Percentiles rank a stretch among this genome's conserved stretches.
These are phyloP conservation scores for Alternaria triticimaculans DNA, from an alignment of 2,329 filamentous ascomycete genomes.

Conservation along the genomic window DNA sequence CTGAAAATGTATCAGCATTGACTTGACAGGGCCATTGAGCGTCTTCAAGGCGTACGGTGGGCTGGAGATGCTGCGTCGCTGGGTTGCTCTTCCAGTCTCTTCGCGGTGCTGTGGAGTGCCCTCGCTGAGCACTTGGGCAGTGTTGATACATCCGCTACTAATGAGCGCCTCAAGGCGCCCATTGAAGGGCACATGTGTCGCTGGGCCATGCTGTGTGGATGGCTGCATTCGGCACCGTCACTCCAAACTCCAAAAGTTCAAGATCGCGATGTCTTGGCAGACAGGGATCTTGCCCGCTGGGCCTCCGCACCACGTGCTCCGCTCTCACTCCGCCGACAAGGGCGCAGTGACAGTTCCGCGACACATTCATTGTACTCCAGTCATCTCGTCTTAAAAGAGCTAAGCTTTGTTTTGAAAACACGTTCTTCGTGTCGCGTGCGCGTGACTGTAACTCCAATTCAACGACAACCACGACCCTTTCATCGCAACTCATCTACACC, in stretches of 20 bases:
- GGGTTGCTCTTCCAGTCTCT: conserved; percentile 32
- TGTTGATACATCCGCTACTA: conserved; percentile 26
- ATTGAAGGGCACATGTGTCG: conserved; percentile 44
- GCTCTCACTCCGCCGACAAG: not conserved
- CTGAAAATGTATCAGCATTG: conserved; percentile 18
- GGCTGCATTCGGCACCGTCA: conserved; percentile 16
- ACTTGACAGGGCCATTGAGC: not conserved
- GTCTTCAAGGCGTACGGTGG: conserved; percentile 7
- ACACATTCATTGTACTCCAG: not conserved
- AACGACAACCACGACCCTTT: not conserved
- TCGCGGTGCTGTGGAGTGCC: conserved; percentile 35
- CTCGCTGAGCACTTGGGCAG: conserved; percentile 28
- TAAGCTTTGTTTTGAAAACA: not conserved
- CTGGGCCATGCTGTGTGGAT: conserved; percentile 43
- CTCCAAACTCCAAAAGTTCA: conserved; percentile 35
- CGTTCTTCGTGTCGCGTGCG: not conserved
- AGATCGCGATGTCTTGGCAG: conserved; percentile 36
- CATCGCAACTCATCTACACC: not conserved
- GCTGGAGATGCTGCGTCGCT: conserved; percentile 21
- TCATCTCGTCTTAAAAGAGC: not conserved
- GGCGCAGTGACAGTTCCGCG: not conserved
- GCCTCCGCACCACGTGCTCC: conserved; percentile 19
- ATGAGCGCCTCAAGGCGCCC: conserved; percentile 35
- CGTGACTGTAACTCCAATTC: not conserved
- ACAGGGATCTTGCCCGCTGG: conserved; percentile 23